A percentile compares a stretch with the other conserved stretches of the same genome.
phyloP scores from a whole-genome alignment of 108 stramenopile genomes.

The Nannochloropsis salina region DNA sequence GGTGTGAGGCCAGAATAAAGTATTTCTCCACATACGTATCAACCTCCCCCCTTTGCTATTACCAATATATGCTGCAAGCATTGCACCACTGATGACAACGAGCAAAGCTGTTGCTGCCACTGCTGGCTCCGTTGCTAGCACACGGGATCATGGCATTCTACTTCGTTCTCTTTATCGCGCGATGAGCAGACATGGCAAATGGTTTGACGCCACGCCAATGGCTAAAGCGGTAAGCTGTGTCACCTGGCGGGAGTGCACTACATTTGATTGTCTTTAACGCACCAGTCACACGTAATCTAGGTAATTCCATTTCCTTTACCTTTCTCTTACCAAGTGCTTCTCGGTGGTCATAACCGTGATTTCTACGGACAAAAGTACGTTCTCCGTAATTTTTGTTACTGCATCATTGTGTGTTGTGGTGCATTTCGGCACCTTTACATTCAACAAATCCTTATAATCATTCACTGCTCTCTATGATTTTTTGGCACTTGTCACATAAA shows the following conservation, averaged over 20 bases:
- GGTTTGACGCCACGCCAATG: slow-evolving; percentile 8
- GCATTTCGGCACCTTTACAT: no score
- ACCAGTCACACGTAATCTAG: not conserved
- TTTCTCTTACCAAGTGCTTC: not conserved
- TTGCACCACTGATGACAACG: not conserved
- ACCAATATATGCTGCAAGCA: not conserved
- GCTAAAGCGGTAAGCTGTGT: not conserved
- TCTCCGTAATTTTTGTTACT: not conserved
- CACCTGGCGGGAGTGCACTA: not conserved
- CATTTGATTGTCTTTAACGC: not conserved
- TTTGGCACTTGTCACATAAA: no score
- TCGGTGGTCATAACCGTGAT: not conserved
- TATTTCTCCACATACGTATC: no score
- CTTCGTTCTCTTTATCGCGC: not conserved
- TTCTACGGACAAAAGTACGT: not conserved
- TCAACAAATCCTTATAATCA: not conserved
- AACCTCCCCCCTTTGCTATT: no score
- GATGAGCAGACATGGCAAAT: slow-evolving; percentile 11
- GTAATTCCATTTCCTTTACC: not conserved
- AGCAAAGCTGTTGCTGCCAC: not conserved
- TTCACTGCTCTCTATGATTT: not conserved
- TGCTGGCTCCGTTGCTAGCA: not conserved
- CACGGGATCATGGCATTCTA: not conserved
- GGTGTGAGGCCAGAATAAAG: no score
- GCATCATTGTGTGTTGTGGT: no score